Evolutionary conservation across 2,329 filamentous ascomycete species (phyloP).

Genomic region (Lachnellula willkommii): DNA sequence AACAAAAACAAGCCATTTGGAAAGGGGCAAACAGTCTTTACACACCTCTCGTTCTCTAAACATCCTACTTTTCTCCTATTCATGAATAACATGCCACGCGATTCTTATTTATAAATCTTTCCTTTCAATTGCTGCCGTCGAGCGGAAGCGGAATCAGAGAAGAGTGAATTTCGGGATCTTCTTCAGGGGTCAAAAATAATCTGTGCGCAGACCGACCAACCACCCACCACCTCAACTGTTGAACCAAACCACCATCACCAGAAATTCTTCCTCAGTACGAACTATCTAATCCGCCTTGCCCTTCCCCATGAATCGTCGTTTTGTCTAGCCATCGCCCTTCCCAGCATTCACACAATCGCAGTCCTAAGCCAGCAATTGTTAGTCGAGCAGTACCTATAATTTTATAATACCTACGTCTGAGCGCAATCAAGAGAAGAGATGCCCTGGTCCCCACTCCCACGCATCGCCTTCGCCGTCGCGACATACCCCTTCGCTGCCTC

Average conservation of each 20-base stretch:
- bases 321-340: slow-evolving; percentile 4
- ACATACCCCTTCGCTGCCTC: slow-evolving; percentile 88
- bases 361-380: background rate
- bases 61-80: too few relatives aligned
- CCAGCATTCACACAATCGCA: background rate
- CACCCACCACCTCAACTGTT: background rate
- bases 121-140: too few relatives aligned
- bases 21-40: too few relatives aligned
- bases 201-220: background rate
- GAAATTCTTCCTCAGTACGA: background rate
- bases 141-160: background rate
- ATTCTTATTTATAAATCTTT: too few relatives aligned
- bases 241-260: background rate
- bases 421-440: slow-evolving; percentile 43
- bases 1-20: too few relatives aligned
- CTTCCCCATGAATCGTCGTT: slow-evolving; percentile 12
- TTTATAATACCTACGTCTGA: background rate
- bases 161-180: background rate
- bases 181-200: background rate
- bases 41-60: too few relatives aligned
- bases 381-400: background rate
- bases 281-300: background rate
- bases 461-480: slow-evolving; percentile 96
- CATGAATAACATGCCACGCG: too few relatives aligned
- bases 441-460: slow-evolving; percentile 95